A percentile compares a stretch with the other conserved stretches of the same genome.
Evolutionary conservation across 495 filamentous ascomycete species (phyloP).

Genomic region (Talaromyces wortmannii): DNA sequence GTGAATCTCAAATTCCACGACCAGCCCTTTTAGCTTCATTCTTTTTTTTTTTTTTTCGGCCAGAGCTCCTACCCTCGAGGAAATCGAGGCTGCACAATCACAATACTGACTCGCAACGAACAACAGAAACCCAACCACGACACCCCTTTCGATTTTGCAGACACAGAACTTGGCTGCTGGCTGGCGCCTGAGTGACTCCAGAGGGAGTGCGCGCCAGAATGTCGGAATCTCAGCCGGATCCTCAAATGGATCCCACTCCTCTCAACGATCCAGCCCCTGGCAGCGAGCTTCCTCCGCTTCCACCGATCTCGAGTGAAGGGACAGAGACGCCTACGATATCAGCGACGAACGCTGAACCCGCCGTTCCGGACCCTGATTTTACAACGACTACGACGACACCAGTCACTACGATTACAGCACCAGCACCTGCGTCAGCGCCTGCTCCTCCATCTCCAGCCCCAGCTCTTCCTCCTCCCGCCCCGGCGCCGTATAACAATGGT

Average conservation of each 20-base stretch:
- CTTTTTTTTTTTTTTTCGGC: too few relatives aligned
- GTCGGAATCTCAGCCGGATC: slow-evolving; percentile 1
- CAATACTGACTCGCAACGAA: neutral
- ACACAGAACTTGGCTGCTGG: neutral
- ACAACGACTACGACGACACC: neutral
- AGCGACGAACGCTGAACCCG: neutral
- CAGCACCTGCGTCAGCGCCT: neutral
- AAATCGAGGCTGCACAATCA: too few relatives aligned
- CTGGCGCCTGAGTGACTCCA: neutral
- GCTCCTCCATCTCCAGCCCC: neutral
- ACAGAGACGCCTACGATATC: neutral
- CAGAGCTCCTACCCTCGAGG: too few relatives aligned
- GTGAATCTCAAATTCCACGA: too few relatives aligned
- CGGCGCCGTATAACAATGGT: neutral
- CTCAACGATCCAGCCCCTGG: neutral
- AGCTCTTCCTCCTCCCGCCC: neutral
- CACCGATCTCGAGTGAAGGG: slow-evolving; percentile 1
- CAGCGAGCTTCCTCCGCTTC: neutral
- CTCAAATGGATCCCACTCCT: too few relatives aligned
- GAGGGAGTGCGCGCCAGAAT: neutral
- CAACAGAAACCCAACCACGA: neutral
- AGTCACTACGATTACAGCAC: neutral
- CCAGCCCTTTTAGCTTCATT: too few relatives aligned
- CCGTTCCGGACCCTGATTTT: neutral
- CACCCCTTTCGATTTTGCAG: neutral